phyloP scores from a whole-genome alignment of 164 flowering plant genomes.

The Tetrastigma voinierianum region DNA sequence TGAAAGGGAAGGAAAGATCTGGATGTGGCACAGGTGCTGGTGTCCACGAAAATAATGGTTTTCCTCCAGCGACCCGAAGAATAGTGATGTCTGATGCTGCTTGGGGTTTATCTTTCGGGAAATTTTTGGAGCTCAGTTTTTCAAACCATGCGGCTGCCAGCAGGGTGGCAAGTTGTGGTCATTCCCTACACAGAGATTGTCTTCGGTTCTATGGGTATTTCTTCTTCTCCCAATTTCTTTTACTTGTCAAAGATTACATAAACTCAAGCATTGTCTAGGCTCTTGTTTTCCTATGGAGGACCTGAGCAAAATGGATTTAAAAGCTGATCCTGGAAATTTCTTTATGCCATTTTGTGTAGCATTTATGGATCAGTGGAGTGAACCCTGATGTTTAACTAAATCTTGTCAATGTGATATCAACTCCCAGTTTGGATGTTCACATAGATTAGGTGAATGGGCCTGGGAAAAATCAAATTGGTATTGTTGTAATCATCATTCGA shows the following conservation, averaged over 20 bases:
- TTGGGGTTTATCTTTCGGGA: conserved; percentile 99
- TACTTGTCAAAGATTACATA: neutral
- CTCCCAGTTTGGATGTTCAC: neutral
- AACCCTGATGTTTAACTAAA: neutral
- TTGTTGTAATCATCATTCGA: neutral
- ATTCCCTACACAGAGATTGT: conserved; percentile 96
- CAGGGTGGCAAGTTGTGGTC: conserved; percentile 98
- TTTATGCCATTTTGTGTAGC: neutral
- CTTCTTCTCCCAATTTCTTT: neutral
- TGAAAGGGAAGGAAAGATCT: conserved; percentile 89
- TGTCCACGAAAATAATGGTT: conserved; percentile 76
- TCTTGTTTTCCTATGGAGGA: neutral
- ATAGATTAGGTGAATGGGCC: neutral
- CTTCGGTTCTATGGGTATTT: conserved; percentile 98
- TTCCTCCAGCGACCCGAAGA: conserved; percentile 93
- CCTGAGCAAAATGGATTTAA: neutral
- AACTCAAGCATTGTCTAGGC: neutral
- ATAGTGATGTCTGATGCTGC: conserved; percentile 99
- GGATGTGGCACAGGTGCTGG: conserved; percentile 99
- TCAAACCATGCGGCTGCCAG: conserved; percentile 99
- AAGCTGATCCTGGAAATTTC: neutral
- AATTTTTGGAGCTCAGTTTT: conserved; percentile 98
- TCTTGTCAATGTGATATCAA: neutral
- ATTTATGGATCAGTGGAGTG: neutral
- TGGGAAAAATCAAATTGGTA: neutral